These are phyloP conservation scores for Antonospora locustae DNA, from an alignment of 371 early-diverging fungal species.

Conservation along the genomic window DNA sequence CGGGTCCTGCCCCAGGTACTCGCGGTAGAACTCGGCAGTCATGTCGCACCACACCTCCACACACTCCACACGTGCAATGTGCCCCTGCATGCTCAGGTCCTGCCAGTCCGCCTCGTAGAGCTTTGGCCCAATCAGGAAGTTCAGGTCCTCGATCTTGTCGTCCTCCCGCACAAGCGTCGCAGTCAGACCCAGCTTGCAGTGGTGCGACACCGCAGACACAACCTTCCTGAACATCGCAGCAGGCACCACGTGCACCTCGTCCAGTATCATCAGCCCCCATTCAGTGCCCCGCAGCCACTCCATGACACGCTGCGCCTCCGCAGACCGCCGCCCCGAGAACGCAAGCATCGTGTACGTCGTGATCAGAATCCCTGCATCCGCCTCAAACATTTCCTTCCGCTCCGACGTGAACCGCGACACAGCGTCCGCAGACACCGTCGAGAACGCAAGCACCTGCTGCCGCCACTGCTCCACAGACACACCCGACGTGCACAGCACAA, in stretches of 20 bases:
- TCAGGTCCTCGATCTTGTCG: slow-evolving; percentile 92
- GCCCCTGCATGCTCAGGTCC: slow-evolving; percentile 83
- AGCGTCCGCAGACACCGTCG: slow-evolving; percentile 71
- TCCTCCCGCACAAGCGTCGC: slow-evolving; percentile 98
- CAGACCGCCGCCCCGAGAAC: slow-evolving; percentile 75
- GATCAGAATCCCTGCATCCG: slow-evolving; percentile 75
- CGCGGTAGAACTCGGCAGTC: slow-evolving; percentile 88
- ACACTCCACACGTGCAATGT: slow-evolving; percentile 89
- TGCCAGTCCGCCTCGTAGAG: slow-evolving; percentile 99
- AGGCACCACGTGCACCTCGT: slow-evolving; percentile 98
- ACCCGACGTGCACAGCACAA: slow-evolving; percentile 85
- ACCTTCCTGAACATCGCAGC: slow-evolving; percentile 95
- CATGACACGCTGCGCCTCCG: slow-evolving; percentile 88
- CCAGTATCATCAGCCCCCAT: slow-evolving; percentile 92
- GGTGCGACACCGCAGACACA: slow-evolving; percentile 77
- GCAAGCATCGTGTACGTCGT: slow-evolving; percentile 96
- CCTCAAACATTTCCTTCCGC: slow-evolving; percentile 67
- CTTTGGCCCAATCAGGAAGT: slow-evolving; percentile 97
- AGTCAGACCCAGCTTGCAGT: slow-evolving; percentile 90
- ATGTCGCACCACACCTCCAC: slow-evolving; percentile 98
- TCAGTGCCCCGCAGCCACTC: slow-evolving; percentile 72
- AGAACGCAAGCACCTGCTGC: slow-evolving; percentile 81
- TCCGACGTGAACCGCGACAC: slow-evolving; percentile 90
- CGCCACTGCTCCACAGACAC: slow-evolving; percentile 98
- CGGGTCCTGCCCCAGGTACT: slow-evolving; percentile 61